A percentile compares a stretch with the other conserved stretches of the same genome.
Evolutionary conservation across 768 basidiomycete genomes (phyloP).

Genomic region (Mycena alexandri): DNA sequence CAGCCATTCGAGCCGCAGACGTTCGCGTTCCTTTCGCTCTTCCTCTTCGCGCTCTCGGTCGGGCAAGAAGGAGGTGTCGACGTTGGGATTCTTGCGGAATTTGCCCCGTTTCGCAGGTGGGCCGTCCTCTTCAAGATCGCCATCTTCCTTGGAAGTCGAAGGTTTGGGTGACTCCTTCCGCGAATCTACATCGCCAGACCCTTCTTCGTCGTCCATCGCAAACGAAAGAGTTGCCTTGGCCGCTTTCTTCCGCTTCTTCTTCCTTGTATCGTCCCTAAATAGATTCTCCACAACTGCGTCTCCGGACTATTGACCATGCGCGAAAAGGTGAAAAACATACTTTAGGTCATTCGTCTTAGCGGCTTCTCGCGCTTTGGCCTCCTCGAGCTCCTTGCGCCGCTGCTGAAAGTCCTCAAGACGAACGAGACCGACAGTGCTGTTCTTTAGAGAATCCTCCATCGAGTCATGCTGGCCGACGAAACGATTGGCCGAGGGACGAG

Average conservation of each 20-base stretch:
- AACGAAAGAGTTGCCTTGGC: slow-evolving; percentile 93
- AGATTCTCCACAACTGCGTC: slow-evolving; percentile 76
- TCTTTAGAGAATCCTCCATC: slow-evolving; percentile 93
- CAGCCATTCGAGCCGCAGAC: slow-evolving; percentile 93
- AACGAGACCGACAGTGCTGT: slow-evolving; percentile 92
- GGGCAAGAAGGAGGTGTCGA: slow-evolving; percentile 98
- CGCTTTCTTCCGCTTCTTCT: slow-evolving; percentile 94
- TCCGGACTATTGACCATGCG: slow-evolving; percentile 29
- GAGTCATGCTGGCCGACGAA: slow-evolving; percentile 96
- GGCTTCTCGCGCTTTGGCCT: slow-evolving; percentile 90
- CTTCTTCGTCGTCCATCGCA: slow-evolving; percentile 86
- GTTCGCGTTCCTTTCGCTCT: slow-evolving; percentile 90
- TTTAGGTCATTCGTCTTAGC: slow-evolving; percentile 87
- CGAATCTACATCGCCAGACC: slow-evolving; percentile 55
- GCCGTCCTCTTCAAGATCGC: slow-evolving; percentile 57
- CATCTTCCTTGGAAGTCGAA: slow-evolving; percentile 51
- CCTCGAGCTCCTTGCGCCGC: slow-evolving; percentile 88
- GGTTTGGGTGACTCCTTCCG: slow-evolving; percentile 45
- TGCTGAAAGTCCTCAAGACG: slow-evolving; percentile 94
- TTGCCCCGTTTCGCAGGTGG: slow-evolving; percentile 78
- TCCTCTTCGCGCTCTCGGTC: slow-evolving; percentile 97
- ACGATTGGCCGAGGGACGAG: slow-evolving; percentile 86
- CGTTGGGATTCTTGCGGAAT: slow-evolving; percentile 94
- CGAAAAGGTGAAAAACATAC: slow-evolving; percentile 66
- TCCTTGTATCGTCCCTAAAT: slow-evolving; percentile 90